These are phyloP conservation scores for Cyberlindnera xishuangbannaensis DNA, from an alignment of 805 yeast species.

Conservation along the genomic window DNA sequence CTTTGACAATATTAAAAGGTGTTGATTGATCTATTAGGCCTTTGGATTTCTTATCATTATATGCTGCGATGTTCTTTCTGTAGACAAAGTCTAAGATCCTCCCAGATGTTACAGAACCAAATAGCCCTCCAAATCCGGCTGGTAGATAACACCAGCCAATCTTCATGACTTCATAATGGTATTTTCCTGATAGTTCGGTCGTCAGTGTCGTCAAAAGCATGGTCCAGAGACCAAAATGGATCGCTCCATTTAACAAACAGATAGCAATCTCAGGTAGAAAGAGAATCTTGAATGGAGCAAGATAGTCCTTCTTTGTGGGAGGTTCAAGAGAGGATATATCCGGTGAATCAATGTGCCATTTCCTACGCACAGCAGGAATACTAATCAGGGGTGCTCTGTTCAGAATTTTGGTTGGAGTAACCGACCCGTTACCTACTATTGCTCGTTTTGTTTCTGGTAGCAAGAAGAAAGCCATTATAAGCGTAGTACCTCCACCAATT, in stretches of 20 bases:
- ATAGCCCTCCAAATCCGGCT: conserved; percentile 60
- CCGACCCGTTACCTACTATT: conserved; percentile 71
- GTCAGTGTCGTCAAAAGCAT: conserved; percentile 62
- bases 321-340: conserved; percentile 27
- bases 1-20: conserved; percentile 47
- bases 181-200: conserved; percentile 42
- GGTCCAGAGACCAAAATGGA: conserved; percentile 68
- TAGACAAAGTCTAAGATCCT: conserved; percentile 40
- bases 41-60: conserved; percentile 14
- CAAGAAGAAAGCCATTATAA: conserved; percentile 28
- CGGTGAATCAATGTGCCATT: conserved; percentile 27
- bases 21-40: conserved; percentile 20
- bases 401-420: conserved; percentile 39
- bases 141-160: conserved; percentile 74
- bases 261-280: conserved; percentile 38
- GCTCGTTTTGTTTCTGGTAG: conserved; percentile 75
- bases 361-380: conserved; percentile 5
- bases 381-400: conserved; percentile 42
- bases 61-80: conserved; percentile 27
- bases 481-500: conserved; percentile 49
- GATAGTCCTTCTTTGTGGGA: conserved; percentile 21
- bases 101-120: conserved; percentile 59
- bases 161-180: conserved; percentile 45
- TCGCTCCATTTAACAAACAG: conserved; percentile 49
- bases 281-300: conserved; percentile 40